A percentile compares a stretch with the other conserved stretches of the same genome.
Conservation (phyloP, 2,329 filamentous ascomycete species). For the Bipolaris zeicola region DNA sequence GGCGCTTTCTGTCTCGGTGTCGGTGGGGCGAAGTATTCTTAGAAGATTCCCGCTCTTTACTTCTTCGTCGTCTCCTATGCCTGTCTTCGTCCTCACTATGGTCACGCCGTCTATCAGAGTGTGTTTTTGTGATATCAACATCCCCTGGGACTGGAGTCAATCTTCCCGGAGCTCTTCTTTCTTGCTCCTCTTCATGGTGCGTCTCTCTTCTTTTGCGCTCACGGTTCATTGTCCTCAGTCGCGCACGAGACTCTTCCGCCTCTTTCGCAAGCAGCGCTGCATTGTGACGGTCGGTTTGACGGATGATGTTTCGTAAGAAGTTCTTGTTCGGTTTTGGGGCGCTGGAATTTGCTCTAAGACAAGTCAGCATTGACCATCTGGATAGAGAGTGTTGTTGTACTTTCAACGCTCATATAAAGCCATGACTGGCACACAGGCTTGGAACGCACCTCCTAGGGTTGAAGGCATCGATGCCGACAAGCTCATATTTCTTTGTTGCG, state of each 20-base stretch:
- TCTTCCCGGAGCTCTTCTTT: slow-evolving; percentile 27
- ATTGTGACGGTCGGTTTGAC: slow-evolving; percentile 88
- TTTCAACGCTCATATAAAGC: slow-evolving; percentile 7
- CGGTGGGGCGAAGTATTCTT: slow-evolving; percentile 1
- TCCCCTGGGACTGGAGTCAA: slow-evolving; percentile 27
- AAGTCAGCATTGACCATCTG: slow-evolving; percentile 1
- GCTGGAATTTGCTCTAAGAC: slow-evolving; percentile 63
- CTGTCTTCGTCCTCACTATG: slow-evolving; percentile 25
- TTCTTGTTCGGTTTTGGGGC: slow-evolving; percentile 88
- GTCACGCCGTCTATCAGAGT: slow-evolving; percentile 24
- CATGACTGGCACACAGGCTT: slow-evolving; percentile 9
- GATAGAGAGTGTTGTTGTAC: slow-evolving; percentile 8
- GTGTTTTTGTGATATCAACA: slow-evolving; percentile 23
- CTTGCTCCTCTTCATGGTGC: slow-evolving; percentile 16
- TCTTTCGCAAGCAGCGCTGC: slow-evolving; percentile 83
- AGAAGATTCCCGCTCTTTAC: slow-evolving; percentile 14
- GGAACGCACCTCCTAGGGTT: slow-evolving; percentile 57
- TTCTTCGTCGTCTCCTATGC: slow-evolving; percentile 7
- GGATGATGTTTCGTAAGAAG: slow-evolving; percentile 86
- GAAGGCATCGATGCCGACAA: slow-evolving; percentile 74
- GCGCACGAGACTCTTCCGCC: slow-evolving; percentile 74
- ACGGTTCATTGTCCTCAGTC: slow-evolving; percentile 59
- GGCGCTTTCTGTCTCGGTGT: slow-evolving; percentile 19
- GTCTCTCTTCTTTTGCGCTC: slow-evolving; percentile 21
- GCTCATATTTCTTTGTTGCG: slow-evolving; percentile 73